Base-by-base conservation (phyloP, 306 rosid genomes). In the Albizia julibrissin region DNA sequence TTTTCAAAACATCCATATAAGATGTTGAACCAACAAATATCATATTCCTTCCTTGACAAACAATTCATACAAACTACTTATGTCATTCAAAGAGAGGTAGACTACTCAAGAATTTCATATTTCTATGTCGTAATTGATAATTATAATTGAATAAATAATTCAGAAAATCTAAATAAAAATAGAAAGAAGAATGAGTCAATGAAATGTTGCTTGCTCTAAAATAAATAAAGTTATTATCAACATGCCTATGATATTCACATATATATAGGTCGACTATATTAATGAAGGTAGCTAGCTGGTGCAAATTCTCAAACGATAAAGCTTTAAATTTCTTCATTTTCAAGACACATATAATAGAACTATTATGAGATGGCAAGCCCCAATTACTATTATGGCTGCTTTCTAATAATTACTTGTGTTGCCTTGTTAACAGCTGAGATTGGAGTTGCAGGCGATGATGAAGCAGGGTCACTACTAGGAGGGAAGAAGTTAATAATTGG, bases 401-500 rank as follows among this genome's bases (percentile, higher is more conserved):
- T 67, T 18, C 1, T 74, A 24, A 58, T 5, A 3, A 2, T 52
- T 74, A 31, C 21, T 37, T 56, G 33, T n/a, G 5, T 21, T 33
- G 10, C 64, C n/a, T 43, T 73, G 9, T 22, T 64, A n/a, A 33
- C 22, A n/a, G 67, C 66, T 49, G 49, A 72, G 64, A n/a, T 72
- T 9, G 78, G 15, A 1, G 47, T 29, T 29, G 31, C 34, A 72
- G 54, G 42, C 64, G 18, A 24, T 39, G 61, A 27, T 70, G 64
- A 1, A 21, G 72, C 2, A 19, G 37, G 10, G 33, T 40, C 66
- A 40, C 37, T 59, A 19, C 37, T 59, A 6, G 83, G 61, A 27
- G 78, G 78, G 34, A 80, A 56, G 47, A 80, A 72, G 64, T 21
- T 80, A 19, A 62, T 61, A 39, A 33, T 72, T 59, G 78, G 84